Evolutionary conservation across 805 yeast species (phyloP), one percentile per base, ranked within the genome.

Genomic region (Ogataea trehaloabstinens): DNA sequence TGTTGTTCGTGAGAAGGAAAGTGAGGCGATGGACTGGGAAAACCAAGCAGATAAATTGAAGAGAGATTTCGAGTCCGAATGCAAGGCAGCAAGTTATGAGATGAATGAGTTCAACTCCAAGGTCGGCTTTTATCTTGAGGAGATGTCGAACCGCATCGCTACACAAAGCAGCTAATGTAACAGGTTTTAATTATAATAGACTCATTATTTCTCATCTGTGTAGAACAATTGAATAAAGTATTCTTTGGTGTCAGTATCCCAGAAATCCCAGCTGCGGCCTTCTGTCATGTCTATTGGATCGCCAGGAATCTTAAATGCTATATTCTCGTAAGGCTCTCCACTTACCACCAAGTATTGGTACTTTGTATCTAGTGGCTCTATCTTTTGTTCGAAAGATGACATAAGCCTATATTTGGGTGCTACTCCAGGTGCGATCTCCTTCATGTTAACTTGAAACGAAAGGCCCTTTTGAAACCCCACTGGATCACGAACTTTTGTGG

Each of bases 251-350:
- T 85, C 95, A 6, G 55, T 58, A 57, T 89, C 95, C 82, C 85
- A 89, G 56, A 70, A 73, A 52, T 82, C 77, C 84, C 89, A 85
- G 24, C 77, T 72, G 7, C 64, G 64, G 12, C 62, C 67, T 16
- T 66, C 69, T 5, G 44, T 35, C 34, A 53, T 42, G 44, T 73
- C 78, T 11, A 79, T 66, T 18, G 78, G 76, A 16, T 55, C 67
- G 12, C 78, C 69, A 1, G 95, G 95, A 10, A 93, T 69, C 42
- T 86, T 81, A 41, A 91, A 67, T 1, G 83, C 85, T 7, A 88
- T 68, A 42, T 82, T 87, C 44, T 88, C 91, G 59, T 87, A 93
- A 2, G 97, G 97, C 57, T 88, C 96, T 3, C 83, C 93, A n/a
- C 89, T 80, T 0, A 90, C 63, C 8, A 90, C 80, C 46, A 93